A percentile compares a stretch with the other conserved stretches of the same genome.
Evolutionary conservation across 495 filamentous ascomycete species (phyloP).

Genomic region (Penicillium parvum): DNA sequence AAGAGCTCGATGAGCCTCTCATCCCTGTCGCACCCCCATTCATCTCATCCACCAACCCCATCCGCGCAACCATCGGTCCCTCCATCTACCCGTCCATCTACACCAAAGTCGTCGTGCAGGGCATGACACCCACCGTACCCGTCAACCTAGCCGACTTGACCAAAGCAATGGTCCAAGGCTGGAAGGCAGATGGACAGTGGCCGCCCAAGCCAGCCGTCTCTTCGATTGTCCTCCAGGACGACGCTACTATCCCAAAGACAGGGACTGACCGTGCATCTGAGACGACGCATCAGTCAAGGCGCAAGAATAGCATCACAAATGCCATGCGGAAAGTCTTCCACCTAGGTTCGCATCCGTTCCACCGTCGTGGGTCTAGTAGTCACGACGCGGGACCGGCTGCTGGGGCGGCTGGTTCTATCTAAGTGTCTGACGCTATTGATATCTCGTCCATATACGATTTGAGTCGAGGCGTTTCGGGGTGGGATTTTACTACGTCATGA

Average conservation of each 20-base stretch:
- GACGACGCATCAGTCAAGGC: conserved; percentile 22
- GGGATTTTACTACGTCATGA: too few species aligned
- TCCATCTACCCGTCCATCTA: conserved; percentile 78
- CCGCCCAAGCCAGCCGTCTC: conserved; percentile 58
- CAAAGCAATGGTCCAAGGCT: conserved; percentile 79
- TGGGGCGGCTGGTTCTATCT: conserved; percentile 4
- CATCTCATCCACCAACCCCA: conserved; percentile 61
- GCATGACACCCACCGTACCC: conserved; percentile 73
- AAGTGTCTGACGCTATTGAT: neutral
- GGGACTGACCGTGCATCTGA: conserved; percentile 11
- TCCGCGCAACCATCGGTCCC: conserved; percentile 69
- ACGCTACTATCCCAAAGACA: conserved; percentile 23
- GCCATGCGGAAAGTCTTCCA: conserved; percentile 45
- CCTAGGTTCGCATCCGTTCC: conserved; percentile 39
- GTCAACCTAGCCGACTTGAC: conserved; percentile 81
- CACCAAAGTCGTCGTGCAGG: conserved; percentile 75
- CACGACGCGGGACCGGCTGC: conserved; percentile 18
- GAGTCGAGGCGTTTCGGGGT: too few species aligned
- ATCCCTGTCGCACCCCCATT: conserved; percentile 62
- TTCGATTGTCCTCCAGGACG: conserved; percentile 32
- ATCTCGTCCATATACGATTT: conserved; percentile 3
- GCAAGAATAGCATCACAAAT: conserved; percentile 38
- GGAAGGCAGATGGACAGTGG: conserved; percentile 95
- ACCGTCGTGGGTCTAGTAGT: conserved; percentile 36
- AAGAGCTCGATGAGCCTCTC: conserved; percentile 39